Evolutionary conservation across 768 basidiomycete genomes (phyloP).

Genomic region (Amanita exitialis): DNA sequence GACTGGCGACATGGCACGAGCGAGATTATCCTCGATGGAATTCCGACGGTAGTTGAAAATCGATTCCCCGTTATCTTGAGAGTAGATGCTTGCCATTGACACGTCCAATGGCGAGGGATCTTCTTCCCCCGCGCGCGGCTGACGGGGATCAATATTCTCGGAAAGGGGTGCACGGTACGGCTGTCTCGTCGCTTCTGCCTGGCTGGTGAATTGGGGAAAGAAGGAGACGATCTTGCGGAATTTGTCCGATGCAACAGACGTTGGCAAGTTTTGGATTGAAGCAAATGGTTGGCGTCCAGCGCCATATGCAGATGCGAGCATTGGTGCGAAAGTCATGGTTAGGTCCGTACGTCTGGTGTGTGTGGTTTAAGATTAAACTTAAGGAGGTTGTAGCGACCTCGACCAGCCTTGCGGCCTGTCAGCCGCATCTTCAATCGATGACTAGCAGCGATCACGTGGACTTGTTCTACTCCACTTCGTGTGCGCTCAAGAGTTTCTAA

Average conservation of each 20-base stretch:
- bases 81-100: neutral
- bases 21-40: neutral
- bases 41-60: neutral
- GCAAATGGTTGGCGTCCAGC: conserved; percentile 3
- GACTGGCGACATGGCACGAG: neutral
- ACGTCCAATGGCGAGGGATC: neutral
- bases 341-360: neutral
- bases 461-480: neutral
- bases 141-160: neutral
- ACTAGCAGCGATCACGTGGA: neutral
- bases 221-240: neutral
- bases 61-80: neutral
- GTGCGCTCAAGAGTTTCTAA: neutral
- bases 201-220: neutral
- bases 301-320: neutral
- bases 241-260: neutral
- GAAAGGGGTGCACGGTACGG: neutral
- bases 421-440: neutral
- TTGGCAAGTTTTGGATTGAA: neutral
- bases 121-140: neutral
- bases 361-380: neutral
- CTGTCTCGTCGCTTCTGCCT: neutral
- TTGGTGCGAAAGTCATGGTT: neutral
- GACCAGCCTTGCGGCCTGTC: neutral
- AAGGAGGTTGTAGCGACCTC: neutral